Evolutionary conservation across 768 basidiomycete genomes (phyloP).

Genomic region (Mycena latifolia): DNA sequence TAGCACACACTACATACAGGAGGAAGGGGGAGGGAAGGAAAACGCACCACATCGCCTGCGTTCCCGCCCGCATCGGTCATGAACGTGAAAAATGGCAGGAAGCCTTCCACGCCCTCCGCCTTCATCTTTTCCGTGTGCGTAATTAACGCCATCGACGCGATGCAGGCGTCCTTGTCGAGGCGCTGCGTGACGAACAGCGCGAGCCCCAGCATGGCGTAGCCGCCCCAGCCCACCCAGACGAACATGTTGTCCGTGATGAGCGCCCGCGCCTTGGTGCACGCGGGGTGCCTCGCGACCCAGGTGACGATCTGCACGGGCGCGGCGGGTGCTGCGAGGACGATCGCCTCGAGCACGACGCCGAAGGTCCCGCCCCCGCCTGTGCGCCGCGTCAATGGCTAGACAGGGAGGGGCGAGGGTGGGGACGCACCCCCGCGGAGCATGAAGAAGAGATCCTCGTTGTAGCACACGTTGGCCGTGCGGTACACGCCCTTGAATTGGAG

Average conservation of each 20-base stretch:
- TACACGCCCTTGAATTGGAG: slow-evolving; percentile 62
- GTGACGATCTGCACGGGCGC: slow-evolving; percentile 50
- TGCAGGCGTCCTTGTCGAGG: slow-evolving; percentile 53
- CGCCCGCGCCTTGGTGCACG: slow-evolving; percentile 45
- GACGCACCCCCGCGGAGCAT: slow-evolving; percentile 57
- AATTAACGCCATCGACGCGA: slow-evolving; percentile 54
- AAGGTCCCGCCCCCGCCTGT: slow-evolving; percentile 60
- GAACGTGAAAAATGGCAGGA: slow-evolving; percentile 40
- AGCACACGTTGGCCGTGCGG: slow-evolving; percentile 59
- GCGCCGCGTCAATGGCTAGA: too few relatives aligned
- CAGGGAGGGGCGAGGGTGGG: too few relatives aligned
- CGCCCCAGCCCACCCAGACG: slow-evolving; percentile 61
- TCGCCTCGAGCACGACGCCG: slow-evolving; percentile 53
- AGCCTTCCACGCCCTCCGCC: slow-evolving; percentile 49
- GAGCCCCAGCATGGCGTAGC: slow-evolving; percentile 51
- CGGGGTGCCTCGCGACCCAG: slow-evolving; percentile 42
- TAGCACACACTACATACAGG: too few relatives aligned
- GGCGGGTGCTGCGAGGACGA: slow-evolving; percentile 52
- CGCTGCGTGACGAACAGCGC: slow-evolving; percentile 61
- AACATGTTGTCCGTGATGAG: slow-evolving; percentile 54
- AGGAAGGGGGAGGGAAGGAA: slow-evolving; percentile 35
- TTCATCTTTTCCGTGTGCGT: slow-evolving; percentile 47
- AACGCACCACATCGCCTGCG: slow-evolving; percentile 53
- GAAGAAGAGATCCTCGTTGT: slow-evolving; percentile 68
- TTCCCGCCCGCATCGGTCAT: slow-evolving; percentile 35